phyloP scores from a whole-genome alignment of 192 early-diverging fungal genomes.

The Backusella westeae region DNA sequence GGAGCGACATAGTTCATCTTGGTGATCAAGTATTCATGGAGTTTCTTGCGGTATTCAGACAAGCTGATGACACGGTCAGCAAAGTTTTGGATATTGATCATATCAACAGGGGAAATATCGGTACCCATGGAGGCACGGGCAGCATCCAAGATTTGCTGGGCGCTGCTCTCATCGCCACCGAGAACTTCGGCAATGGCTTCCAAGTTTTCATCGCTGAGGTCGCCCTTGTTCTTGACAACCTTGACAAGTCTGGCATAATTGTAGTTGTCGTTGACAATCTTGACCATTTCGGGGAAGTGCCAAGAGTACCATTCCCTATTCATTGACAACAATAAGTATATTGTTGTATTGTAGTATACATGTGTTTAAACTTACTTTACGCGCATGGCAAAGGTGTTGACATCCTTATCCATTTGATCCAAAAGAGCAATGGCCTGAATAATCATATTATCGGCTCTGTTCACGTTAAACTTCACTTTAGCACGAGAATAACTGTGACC shows the following conservation, averaged over 20 bases:
- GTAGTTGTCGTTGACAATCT: constrained; percentile 93
- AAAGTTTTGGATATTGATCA: constrained; percentile 94
- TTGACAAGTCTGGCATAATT: constrained; percentile 88
- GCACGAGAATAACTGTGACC: constrained; percentile 98
- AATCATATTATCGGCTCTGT: constrained; percentile 97
- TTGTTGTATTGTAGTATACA: neutral
- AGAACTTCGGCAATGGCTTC: constrained; percentile 77
- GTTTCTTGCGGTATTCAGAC: constrained; percentile 89
- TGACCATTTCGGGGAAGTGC: constrained; percentile 99
- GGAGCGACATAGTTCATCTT: constrained; percentile 98
- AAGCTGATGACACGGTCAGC: constrained; percentile 88
- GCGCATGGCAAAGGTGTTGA: constrained; percentile 98
- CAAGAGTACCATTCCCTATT: constrained; percentile 98
- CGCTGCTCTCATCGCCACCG: constrained; percentile 73
- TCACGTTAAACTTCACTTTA: constrained; percentile 99
- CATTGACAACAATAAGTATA: neutral
- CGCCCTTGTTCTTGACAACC: constrained; percentile 90
- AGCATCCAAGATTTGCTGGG: constrained; percentile 90
- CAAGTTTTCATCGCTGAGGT: constrained; percentile 73
- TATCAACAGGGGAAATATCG: constrained; percentile 93
- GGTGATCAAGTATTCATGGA: constrained; percentile 88
- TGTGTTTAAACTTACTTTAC: constrained; percentile 48
- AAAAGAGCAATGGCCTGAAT: constrained; percentile 91
- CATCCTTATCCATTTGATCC: constrained; percentile 98
- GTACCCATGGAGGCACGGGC: constrained; percentile 97